Evolutionary conservation across 495 filamentous ascomycete genomes (phyloP), one percentile per base, ranked within the genome.

Genomic region (Annulohypoxylon moriforme): DNA sequence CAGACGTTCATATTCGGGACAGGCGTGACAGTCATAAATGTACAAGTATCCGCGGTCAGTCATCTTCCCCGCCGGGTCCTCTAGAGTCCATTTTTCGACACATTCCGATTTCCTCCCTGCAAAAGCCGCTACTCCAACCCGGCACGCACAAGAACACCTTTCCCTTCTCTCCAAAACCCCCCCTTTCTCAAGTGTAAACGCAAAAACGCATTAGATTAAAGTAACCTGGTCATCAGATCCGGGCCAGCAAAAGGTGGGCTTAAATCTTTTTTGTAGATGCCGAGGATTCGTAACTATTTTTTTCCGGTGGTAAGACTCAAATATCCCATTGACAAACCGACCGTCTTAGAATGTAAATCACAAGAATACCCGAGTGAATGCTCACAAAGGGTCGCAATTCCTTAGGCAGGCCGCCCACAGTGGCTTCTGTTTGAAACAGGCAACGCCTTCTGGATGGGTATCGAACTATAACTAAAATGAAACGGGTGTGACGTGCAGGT

Each of bases 391-490:
- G 69, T 76, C 68, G 73, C 76, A 72, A 77, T 68, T 72, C 69
- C 75, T 64, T 60, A 64, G 56, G 69, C 59, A 60, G 63, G 65
- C 73, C 61, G 68, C 68, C 59, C 68, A 73, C 68, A 38, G 57
- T 72, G 61, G 64, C 60, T 67, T 63, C 52, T 44, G 46, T 61
- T 42, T 34, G 52, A 58, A 68, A 69, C 59, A 73, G 65, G 64
- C 62, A 68, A 65, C 58, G 61, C 68, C 75, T 76, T 69, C 74
- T 77, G 74, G 74, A 79, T 78, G 83, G 83, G 82, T 85, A 85
- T 85, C 82, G 82, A 84, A 85, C 81, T 78, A 77, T 79, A 82
- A 76, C 72, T 68, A 74, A 77, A 68, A 76, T 68, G 68, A 76
- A 77, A 76, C 70, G 71, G 69, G 68, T 79, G 68, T 69, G 71